Percentiles rank a stretch among this genome's conserved stretches.
These are phyloP conservation scores for Pseudoperonospora humuli DNA, from an alignment of 352 stramenopile species.

Conservation along the genomic window DNA sequence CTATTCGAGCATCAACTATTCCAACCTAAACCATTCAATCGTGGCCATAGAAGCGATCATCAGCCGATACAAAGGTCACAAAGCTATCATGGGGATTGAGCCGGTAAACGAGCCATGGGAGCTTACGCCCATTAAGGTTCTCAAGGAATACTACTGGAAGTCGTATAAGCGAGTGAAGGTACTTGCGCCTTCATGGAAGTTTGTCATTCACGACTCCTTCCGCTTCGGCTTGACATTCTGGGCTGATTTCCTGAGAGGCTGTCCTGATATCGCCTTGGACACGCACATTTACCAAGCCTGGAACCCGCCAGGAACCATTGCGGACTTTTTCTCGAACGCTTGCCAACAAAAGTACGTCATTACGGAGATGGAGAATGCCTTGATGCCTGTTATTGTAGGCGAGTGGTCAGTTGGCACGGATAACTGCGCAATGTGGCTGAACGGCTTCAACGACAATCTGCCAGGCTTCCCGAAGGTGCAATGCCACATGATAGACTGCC, in stretches of 20 bases:
- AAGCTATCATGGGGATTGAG: conserved; percentile 89
- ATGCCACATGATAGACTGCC: conserved; percentile 82
- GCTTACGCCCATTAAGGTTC: conserved; percentile 86
- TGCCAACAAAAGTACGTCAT: conserved; percentile 88
- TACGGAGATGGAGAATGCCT: conserved; percentile 85
- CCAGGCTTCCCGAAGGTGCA: conserved; percentile 88
- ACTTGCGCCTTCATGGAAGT: conserved; percentile 91
- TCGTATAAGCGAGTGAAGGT: conserved; percentile 92
- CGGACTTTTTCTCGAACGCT: conserved; percentile 89
- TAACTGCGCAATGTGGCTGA: conserved; percentile 84
- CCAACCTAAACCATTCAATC: conserved; percentile 89
- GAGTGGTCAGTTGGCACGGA: conserved; percentile 91
- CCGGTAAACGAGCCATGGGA: conserved; percentile 96
- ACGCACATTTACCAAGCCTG: conserved; percentile 95
- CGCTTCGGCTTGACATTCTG: conserved; percentile 77
- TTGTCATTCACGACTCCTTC: conserved; percentile 95
- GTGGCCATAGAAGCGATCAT: conserved; percentile 87
- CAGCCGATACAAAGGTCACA: conserved; percentile 81
- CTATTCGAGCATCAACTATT: conserved; percentile 89
- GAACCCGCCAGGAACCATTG: conserved; percentile 62
- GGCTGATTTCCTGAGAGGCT: conserved; percentile 70
- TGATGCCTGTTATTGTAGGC: conserved; percentile 93
- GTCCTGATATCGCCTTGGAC: conserved; percentile 91
- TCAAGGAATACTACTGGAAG: conserved; percentile 97
- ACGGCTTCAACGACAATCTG: conserved; percentile 87